Evolutionary conservation across 2,329 filamentous ascomycete genomes (phyloP).

Genomic region (Pseudogymnoascus sp.): DNA sequence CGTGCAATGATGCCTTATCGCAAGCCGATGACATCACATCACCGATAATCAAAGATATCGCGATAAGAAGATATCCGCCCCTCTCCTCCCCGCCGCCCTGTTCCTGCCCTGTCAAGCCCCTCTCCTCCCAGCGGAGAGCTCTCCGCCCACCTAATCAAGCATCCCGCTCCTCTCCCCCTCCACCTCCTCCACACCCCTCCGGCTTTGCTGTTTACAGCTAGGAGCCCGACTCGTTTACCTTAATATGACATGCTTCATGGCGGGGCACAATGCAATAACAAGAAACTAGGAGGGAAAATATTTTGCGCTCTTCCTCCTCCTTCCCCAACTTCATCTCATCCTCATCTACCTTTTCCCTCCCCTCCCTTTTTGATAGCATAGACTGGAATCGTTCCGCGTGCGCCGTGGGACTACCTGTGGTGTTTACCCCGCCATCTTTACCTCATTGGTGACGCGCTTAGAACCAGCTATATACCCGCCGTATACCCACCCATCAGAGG

Average conservation of each 20-base stretch:
- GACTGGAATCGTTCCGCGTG: neutral
- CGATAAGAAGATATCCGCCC: constrained; percentile 4
- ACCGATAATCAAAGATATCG: neutral
- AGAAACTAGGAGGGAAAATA: neutral
- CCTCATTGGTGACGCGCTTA: neutral
- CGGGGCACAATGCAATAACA: neutral
- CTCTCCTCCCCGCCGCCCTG: neutral
- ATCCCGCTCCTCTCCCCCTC: neutral
- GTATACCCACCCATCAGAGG: neutral
- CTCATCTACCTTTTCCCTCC: neutral
- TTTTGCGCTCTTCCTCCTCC: neutral
- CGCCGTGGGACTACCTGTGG: neutral
- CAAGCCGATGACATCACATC: neutral
- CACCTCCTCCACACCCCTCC: neutral
- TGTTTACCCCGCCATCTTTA: neutral
- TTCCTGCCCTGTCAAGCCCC: neutral
- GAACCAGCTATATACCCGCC: neutral
- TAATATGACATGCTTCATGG: neutral
- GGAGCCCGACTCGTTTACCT: neutral
- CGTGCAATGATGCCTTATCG: neutral
- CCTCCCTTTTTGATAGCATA: neutral
- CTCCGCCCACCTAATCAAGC: neutral
- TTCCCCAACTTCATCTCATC: neutral
- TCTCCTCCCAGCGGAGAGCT: neutral
- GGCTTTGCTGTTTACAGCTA: neutral